Conservation (phyloP, 1,284 basidiomycete genomes). For the Trichosporon asahii region DNA sequence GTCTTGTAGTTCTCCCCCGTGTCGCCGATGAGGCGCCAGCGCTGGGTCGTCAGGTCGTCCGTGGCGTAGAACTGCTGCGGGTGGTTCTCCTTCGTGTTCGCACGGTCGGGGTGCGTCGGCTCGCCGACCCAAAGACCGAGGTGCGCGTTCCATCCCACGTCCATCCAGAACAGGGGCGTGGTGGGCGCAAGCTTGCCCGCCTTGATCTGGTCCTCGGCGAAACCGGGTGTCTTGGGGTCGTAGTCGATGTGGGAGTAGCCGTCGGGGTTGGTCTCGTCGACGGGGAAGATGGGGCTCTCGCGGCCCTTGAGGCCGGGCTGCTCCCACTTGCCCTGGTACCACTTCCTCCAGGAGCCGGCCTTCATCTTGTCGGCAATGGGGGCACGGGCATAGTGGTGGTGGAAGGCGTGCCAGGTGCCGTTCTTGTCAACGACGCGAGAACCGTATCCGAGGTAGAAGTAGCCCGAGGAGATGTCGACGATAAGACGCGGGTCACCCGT, state of each 20-base stretch:
- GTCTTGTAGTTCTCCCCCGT: constrained; percentile 79
- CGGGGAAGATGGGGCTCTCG: constrained; percentile 5
- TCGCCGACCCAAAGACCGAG: constrained; percentile 15
- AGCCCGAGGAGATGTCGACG: constrained; percentile 13
- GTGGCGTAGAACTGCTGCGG: constrained; percentile 16
- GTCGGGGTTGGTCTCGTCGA: not conserved
- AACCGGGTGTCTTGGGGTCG: constrained; percentile 9
- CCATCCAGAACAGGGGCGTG: constrained; percentile 18
- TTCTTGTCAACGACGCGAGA: constrained; percentile 13
- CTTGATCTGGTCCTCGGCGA: constrained; percentile 1
- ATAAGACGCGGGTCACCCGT: constrained; percentile 16
- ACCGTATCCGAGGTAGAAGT: constrained; percentile 16
- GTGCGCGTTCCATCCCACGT: constrained; percentile 13
- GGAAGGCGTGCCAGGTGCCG: constrained; percentile 14
- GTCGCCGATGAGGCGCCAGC: constrained; percentile 69
- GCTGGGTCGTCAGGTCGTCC: constrained; percentile 12
- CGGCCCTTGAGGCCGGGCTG: constrained; percentile 7
- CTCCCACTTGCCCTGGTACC: constrained; percentile 11
- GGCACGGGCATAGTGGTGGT: constrained; percentile 15
- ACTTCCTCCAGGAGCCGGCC: constrained; percentile 16
- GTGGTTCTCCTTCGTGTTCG: not conserved
- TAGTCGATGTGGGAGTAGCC: constrained; percentile 10
- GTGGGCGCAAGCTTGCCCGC: constrained; percentile 5
- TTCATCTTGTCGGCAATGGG: constrained; percentile 10
- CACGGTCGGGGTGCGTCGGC: constrained; percentile 7